Conservation (phyloP, 2,329 filamentous ascomycete species). For the Colletotrichum tropicale region DNA sequence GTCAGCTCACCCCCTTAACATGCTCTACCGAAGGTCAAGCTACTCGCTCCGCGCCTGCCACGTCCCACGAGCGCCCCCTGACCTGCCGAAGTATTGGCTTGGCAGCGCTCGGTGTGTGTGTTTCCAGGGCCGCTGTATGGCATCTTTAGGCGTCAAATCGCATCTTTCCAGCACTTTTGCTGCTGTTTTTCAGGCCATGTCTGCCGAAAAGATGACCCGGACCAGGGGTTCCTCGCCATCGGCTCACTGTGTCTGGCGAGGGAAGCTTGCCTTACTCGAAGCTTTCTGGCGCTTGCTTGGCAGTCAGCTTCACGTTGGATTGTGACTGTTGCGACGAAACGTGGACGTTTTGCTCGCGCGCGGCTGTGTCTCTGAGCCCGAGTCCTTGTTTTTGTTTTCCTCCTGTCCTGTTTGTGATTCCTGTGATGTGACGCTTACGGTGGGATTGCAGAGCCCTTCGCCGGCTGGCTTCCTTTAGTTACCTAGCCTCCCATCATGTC, state of each 20-base stretch:
- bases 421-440: not conserved
- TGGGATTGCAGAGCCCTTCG: not conserved
- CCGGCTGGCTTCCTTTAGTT: not conserved
- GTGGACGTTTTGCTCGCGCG: not conserved
- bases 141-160: not conserved
- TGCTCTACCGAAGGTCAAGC: slow-evolving; percentile 1
- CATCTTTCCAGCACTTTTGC: not conserved
- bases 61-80: slow-evolving; percentile 9
- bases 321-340: not conserved
- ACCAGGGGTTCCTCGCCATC: not conserved
- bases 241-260: not conserved
- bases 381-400: not conserved
- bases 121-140: not conserved
- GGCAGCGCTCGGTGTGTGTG: not conserved
- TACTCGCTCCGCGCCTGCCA: slow-evolving; percentile 11
- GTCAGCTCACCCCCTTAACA: not conserved
- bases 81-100: slow-evolving; percentile 19
- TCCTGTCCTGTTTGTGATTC: not conserved
- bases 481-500: not conserved
- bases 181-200: not conserved
- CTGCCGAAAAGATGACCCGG: not conserved
- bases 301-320: not conserved
- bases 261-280: not conserved
- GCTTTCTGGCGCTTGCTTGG: not conserved
- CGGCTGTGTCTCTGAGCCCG: not conserved